Percentiles rank a stretch among this genome's conserved stretches.
These are phyloP conservation scores for Macadamia tetraphylla DNA, from an alignment of 164 flowering plant genomes.

Conservation along the genomic window DNA sequence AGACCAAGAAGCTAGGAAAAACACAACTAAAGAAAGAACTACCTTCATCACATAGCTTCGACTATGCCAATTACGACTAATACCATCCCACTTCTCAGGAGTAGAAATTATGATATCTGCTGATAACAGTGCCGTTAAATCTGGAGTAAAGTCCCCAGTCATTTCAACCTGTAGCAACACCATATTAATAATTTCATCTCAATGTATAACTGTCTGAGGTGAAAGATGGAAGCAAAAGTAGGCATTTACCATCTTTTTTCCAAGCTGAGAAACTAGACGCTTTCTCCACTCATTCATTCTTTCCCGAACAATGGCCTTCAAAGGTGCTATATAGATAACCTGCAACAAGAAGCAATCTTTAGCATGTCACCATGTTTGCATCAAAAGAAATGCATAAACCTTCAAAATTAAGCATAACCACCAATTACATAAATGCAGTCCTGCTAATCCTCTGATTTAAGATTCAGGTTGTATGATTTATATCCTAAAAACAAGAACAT, in stretches of 20 bases:
- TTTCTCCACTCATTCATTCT: constrained; percentile 96
- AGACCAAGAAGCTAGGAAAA: not conserved
- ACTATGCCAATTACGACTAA: constrained; percentile 96
- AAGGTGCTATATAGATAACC: constrained; percentile 97
- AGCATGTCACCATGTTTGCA: too few relatives aligned
- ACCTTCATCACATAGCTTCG: constrained; percentile 96
- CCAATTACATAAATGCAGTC: too few relatives aligned
- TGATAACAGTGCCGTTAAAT: constrained; percentile 71
- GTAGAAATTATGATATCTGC: constrained; percentile 97
- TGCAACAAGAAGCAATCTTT: constrained; percentile 22
- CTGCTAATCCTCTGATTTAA: too few relatives aligned
- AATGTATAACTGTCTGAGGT: not conserved
- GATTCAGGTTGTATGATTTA: too few relatives aligned
- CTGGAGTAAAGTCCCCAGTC: constrained; percentile 99
- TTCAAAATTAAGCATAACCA: too few relatives aligned
- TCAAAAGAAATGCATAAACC: too few relatives aligned
- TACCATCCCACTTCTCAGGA: constrained; percentile 99
- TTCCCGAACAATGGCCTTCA: constrained; percentile 97
- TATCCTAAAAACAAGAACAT: too few relatives aligned
- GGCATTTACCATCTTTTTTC: constrained; percentile 70
- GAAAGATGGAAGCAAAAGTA: not conserved
- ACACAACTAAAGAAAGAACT: constrained; percentile 5
- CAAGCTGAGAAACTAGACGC: constrained; percentile 76
- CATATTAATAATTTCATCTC: constrained; percentile 5
- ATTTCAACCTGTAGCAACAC: constrained; percentile 72